Conservation (phyloP, 2,329 filamentous ascomycete species). For the Penicillium sp. region DNA sequence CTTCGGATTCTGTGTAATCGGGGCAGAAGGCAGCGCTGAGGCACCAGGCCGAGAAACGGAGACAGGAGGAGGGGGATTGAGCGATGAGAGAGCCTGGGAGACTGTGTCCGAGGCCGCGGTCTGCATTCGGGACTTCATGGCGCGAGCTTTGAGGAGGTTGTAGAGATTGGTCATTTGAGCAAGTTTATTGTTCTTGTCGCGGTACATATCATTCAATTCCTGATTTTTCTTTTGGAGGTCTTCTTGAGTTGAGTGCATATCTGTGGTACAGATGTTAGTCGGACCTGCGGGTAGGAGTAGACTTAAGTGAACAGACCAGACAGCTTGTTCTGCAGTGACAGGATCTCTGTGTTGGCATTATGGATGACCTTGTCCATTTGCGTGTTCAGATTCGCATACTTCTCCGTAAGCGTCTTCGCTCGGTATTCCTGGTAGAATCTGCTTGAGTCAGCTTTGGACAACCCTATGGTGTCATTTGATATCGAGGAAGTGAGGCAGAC, state of each 20-base stretch:
- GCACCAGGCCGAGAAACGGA: conserved; percentile 2
- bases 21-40: background rate
- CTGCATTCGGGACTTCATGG: conserved; percentile 55
- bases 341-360: conserved; percentile 72
- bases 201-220: conserved; percentile 64
- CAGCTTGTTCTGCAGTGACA: conserved; percentile 63
- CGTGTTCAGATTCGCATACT: conserved; percentile 62
- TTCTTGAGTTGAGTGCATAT: conserved; percentile 61
- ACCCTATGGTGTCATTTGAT: no score
- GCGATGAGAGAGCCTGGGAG: conserved; percentile 43
- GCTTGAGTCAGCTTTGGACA: conserved; percentile 7
- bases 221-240: conserved; percentile 67
- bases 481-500: conserved; percentile 45
- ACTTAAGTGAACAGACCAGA: conserved; percentile 49
- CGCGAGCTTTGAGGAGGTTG: conserved; percentile 55
- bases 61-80: conserved; percentile 12
- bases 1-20: conserved; percentile 23
- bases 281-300: background rate
- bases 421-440: conserved; percentile 76
- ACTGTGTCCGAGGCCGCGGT: conserved; percentile 55
- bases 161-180: conserved; percentile 65
- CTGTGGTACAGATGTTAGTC: conserved; percentile 33
- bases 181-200: conserved; percentile 68
- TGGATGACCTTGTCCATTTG: conserved; percentile 71
- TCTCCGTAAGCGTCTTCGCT: conserved; percentile 68